A percentile compares a stretch with the other conserved stretches of the same genome.
These are phyloP conservation scores for Telopea speciosissima DNA, from an alignment of 177 flowering plant genomes.

Conservation along the genomic window DNA sequence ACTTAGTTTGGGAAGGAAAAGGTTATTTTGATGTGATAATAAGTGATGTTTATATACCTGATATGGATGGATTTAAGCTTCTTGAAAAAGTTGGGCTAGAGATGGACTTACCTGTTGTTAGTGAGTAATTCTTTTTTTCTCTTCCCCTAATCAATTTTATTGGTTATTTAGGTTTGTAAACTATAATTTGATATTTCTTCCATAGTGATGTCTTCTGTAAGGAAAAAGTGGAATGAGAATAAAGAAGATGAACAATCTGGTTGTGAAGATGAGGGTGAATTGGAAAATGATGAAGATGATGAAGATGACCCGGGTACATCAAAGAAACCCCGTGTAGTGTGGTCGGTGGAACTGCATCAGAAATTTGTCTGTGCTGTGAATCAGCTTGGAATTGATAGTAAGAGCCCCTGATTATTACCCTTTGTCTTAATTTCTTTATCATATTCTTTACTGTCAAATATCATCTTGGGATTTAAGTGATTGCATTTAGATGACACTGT, in stretches of 20 bases:
- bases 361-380: constrained; percentile 82
- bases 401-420: constrained; percentile 20
- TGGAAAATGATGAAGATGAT: constrained; percentile 59
- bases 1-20: background rate
- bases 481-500: background rate
- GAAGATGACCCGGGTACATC: constrained; percentile 58
- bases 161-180: background rate
- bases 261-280: constrained; percentile 45
- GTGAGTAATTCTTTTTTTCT: background rate
- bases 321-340: constrained; percentile 89
- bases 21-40: constrained; percentile 4
- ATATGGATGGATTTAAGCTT: constrained; percentile 7
- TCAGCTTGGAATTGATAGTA: constrained; percentile 93
- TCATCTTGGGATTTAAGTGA: background rate
- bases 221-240: constrained; percentile 55
- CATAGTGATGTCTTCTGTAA: constrained; percentile 87
- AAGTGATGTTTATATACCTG: constrained; percentile 3
- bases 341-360: constrained; percentile 92
- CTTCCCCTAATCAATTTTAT: background rate
- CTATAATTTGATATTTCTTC: background rate
- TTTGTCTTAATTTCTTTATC: background rate
- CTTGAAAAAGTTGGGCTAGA: constrained; percentile 4
- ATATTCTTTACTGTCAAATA: background rate
- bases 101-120: constrained; percentile 7
- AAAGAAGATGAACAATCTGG: constrained; percentile 63